Evolutionary conservation across 306 rosid species (phyloP).

Genomic region (Inga laurina): DNA sequence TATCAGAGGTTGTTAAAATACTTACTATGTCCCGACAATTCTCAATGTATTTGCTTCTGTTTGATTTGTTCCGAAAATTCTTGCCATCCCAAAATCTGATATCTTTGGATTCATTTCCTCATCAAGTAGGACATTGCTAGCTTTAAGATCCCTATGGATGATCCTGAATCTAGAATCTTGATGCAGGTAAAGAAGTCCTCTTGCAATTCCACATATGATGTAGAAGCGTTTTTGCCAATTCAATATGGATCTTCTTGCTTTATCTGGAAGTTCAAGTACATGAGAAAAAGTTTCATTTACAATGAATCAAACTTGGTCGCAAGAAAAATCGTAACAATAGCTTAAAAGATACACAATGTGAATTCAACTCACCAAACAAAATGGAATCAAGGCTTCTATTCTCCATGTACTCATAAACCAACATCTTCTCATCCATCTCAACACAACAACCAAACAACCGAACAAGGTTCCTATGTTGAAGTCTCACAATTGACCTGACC

Average conservation of each 20-base stretch:
- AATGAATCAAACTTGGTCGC: neutral
- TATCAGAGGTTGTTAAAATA: conserved; percentile 17
- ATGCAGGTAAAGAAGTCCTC: conserved; percentile 84
- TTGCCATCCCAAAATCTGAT: conserved; percentile 87
- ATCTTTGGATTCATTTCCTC: conserved; percentile 69
- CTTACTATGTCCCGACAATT: conserved; percentile 88
- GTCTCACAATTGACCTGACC: conserved; percentile 67
- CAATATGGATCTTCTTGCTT: conserved; percentile 41
- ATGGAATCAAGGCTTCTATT: conserved; percentile 71
- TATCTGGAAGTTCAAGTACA: conserved; percentile 42
- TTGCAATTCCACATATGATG: conserved; percentile 71
- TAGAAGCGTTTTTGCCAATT: conserved; percentile 66
- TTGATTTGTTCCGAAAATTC: conserved; percentile 67
- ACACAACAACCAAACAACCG: conserved; percentile 71
- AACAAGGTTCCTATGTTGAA: conserved; percentile 84
- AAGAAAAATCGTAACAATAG: neutral
- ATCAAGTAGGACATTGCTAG: conserved; percentile 75
- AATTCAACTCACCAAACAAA: conserved; percentile 59
- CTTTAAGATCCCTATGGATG: conserved; percentile 85
- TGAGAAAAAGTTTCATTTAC: neutral
- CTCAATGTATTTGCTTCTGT: conserved; percentile 71
- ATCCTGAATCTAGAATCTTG: conserved; percentile 82
- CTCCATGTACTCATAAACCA: conserved; percentile 81
- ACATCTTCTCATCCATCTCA: conserved; percentile 67
- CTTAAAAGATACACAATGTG: conserved; percentile 3